Conservation (phyloP, 2,329 filamentous ascomycete genomes). For the Epichloe sibirici region DNA sequence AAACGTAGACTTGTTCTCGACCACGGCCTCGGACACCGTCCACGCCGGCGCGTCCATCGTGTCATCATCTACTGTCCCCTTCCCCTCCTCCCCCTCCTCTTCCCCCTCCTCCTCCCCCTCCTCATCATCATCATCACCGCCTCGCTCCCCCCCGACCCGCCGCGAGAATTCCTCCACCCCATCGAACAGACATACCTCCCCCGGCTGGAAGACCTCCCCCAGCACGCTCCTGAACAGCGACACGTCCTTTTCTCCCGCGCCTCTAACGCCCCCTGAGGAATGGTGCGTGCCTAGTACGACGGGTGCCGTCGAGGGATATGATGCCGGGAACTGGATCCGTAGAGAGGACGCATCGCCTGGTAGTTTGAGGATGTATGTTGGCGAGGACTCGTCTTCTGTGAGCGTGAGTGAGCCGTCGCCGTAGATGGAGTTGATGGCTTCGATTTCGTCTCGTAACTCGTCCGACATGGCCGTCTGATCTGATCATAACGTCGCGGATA, state of each 20-base stretch:
- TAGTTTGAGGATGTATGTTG: slow-evolving; percentile 50
- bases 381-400: slow-evolving; percentile 18
- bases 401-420: slow-evolving; percentile 49
- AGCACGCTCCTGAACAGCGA: slow-evolving; percentile 56
- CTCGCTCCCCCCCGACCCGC: slow-evolving; percentile 21
- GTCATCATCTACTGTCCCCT: slow-evolving; percentile 1
- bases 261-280: slow-evolving; percentile 59
- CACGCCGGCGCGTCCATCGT: slow-evolving; percentile 40
- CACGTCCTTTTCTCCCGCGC: slow-evolving; percentile 61
- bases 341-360: slow-evolving; percentile 49
- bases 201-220: slow-evolving; percentile 54
- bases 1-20: slow-evolving; percentile 82
- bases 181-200: slow-evolving; percentile 84
- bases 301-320: slow-evolving; percentile 67
- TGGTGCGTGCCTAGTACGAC: slow-evolving; percentile 68
- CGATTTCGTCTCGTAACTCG: slow-evolving; percentile 59
- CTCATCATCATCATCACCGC: slow-evolving; percentile 1
- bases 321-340: slow-evolving; percentile 53
- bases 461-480: slow-evolving; percentile 32
- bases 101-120: slow-evolving; percentile 28
- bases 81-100: slow-evolving; percentile 4
- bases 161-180: slow-evolving; percentile 64
- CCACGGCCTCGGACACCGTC: slow-evolving; percentile 59
- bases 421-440: slow-evolving; percentile 78
- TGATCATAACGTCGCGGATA: too few relatives aligned